A percentile compares a stretch with the other conserved stretches of the same genome.
Evolutionary conservation across 768 basidiomycete species (phyloP).

Genomic region (Boletus reticulatus): DNA sequence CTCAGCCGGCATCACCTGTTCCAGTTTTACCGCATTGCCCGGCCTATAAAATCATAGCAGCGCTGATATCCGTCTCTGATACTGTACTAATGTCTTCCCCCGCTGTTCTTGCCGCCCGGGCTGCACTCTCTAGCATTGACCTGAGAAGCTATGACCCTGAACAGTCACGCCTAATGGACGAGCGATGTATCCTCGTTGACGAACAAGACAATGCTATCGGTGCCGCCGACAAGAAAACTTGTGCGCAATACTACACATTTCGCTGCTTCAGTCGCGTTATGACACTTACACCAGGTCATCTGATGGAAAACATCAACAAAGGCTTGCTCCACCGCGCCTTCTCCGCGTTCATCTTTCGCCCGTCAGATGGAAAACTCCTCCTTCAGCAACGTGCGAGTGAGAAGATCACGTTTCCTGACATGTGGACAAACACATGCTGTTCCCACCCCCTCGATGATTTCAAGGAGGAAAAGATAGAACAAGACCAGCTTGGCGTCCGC

Average conservation of each 20-base stretch:
- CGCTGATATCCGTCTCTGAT: neutral
- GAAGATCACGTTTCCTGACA: slow-evolving; percentile 98
- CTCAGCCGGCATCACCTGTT: neutral
- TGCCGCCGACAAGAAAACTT: slow-evolving; percentile 94
- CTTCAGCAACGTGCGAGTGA: slow-evolving; percentile 95
- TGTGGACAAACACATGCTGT: slow-evolving; percentile 99
- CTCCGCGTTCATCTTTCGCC: slow-evolving; percentile 95
- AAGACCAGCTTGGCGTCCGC: slow-evolving; percentile 78
- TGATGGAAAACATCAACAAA: slow-evolving; percentile 95
- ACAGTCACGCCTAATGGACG: slow-evolving; percentile 95
- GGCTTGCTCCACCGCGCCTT: slow-evolving; percentile 97
- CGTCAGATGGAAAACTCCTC: slow-evolving; percentile 88
- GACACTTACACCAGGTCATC: slow-evolving; percentile 55
- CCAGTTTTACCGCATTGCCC: neutral
- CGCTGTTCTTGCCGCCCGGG: slow-evolving; percentile 59
- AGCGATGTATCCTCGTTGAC: slow-evolving; percentile 89
- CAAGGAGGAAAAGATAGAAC: slow-evolving; percentile 74
- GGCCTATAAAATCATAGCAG: slow-evolving; percentile 4
- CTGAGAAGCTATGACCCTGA: slow-evolving; percentile 85
- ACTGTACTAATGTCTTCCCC: slow-evolving; percentile 50
- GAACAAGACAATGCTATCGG: slow-evolving; percentile 84
- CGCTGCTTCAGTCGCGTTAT: neutral
- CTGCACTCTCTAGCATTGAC: slow-evolving; percentile 71
- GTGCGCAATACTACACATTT: slow-evolving; percentile 44
- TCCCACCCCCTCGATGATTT: slow-evolving; percentile 95